A percentile compares a stretch with the other conserved stretches of the same genome.
These are phyloP conservation scores for Botrytis squamosa DNA, from an alignment of 2,329 filamentous ascomycete species.

Conservation along the genomic window DNA sequence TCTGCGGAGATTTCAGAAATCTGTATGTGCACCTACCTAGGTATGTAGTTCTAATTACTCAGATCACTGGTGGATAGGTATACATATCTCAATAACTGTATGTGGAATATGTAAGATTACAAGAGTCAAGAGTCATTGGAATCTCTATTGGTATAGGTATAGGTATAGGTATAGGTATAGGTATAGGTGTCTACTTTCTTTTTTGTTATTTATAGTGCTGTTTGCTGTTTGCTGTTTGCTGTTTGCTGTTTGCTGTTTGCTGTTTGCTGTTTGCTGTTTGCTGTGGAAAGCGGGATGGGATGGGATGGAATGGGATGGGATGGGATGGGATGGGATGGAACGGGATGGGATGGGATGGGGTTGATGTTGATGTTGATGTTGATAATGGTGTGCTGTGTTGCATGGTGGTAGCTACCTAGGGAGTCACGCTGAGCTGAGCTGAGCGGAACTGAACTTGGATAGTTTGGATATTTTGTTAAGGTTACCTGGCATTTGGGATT, in stretches of 20 bases:
- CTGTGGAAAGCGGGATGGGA: background rate
- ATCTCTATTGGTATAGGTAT: background rate
- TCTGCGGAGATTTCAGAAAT: background rate
- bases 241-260: background rate
- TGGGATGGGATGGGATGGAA: too few species aligned
- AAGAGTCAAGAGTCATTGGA: background rate
- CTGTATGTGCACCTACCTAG: background rate
- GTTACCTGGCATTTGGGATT: background rate
- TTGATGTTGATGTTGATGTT: background rate
- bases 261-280: background rate
- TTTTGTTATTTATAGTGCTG: background rate
- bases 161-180: background rate
- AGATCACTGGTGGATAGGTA: too few species aligned
- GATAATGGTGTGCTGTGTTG: background rate
- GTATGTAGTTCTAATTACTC: background rate
- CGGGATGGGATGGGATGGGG: too few species aligned
- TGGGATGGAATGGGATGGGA: too few species aligned
- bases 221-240: background rate
- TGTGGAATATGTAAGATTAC: background rate
- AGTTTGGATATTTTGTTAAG: background rate
- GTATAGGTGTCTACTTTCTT: background rate
- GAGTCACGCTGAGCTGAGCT: too few species aligned
- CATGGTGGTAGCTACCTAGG: background rate
- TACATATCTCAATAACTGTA: background rate
- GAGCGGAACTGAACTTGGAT: too few species aligned